Evolutionary conservation across 768 basidiomycete species (phyloP).

Genomic region (Amanita phalloides): DNA sequence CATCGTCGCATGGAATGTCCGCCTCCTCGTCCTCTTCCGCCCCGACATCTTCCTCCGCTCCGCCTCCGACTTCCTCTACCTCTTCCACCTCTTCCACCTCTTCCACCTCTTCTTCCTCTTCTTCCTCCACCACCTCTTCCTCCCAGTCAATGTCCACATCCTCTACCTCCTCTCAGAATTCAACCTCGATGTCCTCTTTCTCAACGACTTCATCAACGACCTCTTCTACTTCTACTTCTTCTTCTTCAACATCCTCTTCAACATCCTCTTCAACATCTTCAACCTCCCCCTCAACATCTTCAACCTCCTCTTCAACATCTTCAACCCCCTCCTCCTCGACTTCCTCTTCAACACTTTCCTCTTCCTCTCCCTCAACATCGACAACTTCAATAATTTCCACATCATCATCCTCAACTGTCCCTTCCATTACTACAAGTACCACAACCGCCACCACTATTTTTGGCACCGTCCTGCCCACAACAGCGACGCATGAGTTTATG

Average conservation of each 20-base stretch:
- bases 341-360: neutral
- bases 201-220: conserved; percentile 7
- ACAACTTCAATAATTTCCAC: conserved; percentile 7
- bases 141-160: neutral
- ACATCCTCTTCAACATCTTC: conserved; percentile 4
- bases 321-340: neutral
- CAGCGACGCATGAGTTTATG: conserved; percentile 6
- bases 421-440: conserved; percentile 10
- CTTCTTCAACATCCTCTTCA: neutral
- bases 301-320: neutral
- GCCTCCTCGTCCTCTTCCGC: conserved; percentile 4
- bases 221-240: neutral
- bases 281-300: neutral
- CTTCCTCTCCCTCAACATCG: neutral
- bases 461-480: conserved; percentile 8
- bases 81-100: neutral
- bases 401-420: conserved; percentile 7
- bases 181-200: conserved; percentile 7
- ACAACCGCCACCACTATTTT: conserved; percentile 10
- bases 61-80: conserved; percentile 9
- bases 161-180: neutral
- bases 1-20: conserved; percentile 8
- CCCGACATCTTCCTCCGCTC: conserved; percentile 6
- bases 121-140: neutral
- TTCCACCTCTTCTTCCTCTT: neutral